A percentile compares a stretch with the other conserved stretches of the same genome.
Evolutionary conservation across 345 rosid genomes (phyloP).

Genomic region (Rhodomyrtus tomentosa): DNA sequence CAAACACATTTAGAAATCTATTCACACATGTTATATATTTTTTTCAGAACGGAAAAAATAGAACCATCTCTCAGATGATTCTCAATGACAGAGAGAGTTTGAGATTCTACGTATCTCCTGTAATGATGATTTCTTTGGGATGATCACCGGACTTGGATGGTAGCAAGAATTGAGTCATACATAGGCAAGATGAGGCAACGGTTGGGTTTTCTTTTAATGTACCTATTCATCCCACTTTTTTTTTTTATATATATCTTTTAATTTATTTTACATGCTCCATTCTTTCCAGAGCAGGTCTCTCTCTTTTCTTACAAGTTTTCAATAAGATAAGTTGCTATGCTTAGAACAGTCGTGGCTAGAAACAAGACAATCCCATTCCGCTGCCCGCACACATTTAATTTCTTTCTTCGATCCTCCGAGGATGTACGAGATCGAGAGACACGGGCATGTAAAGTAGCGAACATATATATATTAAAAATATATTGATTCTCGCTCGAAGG

Average conservation of each 20-base stretch:
- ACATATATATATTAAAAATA: too few relatives aligned
- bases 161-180: neutral
- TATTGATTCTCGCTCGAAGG: neutral
- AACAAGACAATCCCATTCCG: neutral
- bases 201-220: neutral
- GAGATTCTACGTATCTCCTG: too few relatives aligned
- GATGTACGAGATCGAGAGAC: neutral
- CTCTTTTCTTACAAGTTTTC: neutral
- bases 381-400: neutral
- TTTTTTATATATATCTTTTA: neutral
- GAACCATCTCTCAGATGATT: too few relatives aligned
- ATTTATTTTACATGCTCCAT: neutral
- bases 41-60: too few relatives aligned
- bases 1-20: too few relatives aligned
- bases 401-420: neutral
- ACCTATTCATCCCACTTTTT: neutral
- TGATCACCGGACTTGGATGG: neutral
- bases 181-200: neutral
- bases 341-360: too few relatives aligned
- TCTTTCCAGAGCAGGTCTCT: neutral
- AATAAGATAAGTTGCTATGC: neutral
- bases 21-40: too few relatives aligned
- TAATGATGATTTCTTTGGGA: too few relatives aligned
- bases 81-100: too few relatives aligned
- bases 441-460: neutral